Evolutionary conservation across 1,284 basidiomycete species (phyloP), one percentile per base, ranked within the genome.

Genomic region (Tylopilus sp.): DNA sequence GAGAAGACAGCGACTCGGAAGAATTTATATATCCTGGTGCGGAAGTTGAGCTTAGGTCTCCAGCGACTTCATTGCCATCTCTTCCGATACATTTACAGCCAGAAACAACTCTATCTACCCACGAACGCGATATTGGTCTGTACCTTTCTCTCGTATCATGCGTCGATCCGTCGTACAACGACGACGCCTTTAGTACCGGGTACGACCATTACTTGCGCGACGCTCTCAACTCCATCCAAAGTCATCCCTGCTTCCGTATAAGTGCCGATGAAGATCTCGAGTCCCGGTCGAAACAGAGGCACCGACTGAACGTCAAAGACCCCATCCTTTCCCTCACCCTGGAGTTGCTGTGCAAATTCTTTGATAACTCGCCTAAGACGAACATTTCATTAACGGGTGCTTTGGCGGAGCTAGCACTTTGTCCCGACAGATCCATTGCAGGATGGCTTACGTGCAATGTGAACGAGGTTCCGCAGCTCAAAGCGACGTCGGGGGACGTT

Each of bases 301-400:
- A 94, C 61, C 75, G 79, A 7, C 70, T 97, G n/a, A 84, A 85
- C 54, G 77, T 86, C 33, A 82, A 82, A 51, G 94, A 97, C 60
- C 81, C 86, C 1, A 73, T 95, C 10, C 70, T 96, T 16, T 81
- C 83, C 4, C 69, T 80, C 26, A 64, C 97, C 16, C 76, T 97
- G 31, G 81, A 85, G 39, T 77, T 77, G 15, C 68, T 96, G 10
- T 72, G 85, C 31, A 75, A 73, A 46, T 96, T 97, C 75, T 92
- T 97, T 67, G 79, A 80, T 5, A 91, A 95, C 51, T 77, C 85
- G 0, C 86, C 94, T 2, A 89, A 95, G 57, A 81, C 81, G 63
- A 98, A 98, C 65, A 81, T 98, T 48, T 87, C 90, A 0, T 69
- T 97, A 52, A 97, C 92, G 0, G 92, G 90, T 9, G 81, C 86